Conservation (phyloP, 768 basidiomycete species). For the Strobilomyces echinocephalus region DNA sequence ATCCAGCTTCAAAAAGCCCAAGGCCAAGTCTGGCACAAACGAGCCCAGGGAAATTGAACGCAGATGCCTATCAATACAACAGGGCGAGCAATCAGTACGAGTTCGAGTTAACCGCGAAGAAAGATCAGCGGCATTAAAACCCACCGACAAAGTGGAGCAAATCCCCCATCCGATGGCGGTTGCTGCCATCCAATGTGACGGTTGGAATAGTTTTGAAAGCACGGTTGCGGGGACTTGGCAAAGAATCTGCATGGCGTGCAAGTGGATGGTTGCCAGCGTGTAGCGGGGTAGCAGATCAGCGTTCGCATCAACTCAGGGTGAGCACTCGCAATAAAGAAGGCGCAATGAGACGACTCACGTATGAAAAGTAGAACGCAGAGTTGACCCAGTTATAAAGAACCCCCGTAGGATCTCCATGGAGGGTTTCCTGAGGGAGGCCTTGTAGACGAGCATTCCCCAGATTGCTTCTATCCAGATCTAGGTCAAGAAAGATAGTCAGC, state of each 20-base stretch:
- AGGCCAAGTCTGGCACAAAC: conserved; percentile 55
- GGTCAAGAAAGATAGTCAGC: background rate
- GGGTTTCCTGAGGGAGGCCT: conserved; percentile 61
- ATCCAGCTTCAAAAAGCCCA: conserved; percentile 76
- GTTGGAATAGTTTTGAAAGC: conserved; percentile 62
- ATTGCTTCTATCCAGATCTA: conserved; percentile 67
- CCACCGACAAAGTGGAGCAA: conserved; percentile 68
- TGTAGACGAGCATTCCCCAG: conserved; percentile 76
- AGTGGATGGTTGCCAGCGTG: background rate
- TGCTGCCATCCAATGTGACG: conserved; percentile 61
- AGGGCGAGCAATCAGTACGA: background rate
- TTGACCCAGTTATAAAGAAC: conserved; percentile 68
- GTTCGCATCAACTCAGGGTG: background rate
- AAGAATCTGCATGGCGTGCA: conserved; percentile 45
- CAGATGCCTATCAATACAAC: conserved; percentile 44
- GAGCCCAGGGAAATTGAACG: conserved; percentile 57
- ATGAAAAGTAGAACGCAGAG: conserved; percentile 75
- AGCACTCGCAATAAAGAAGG: background rate
- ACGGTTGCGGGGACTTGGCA: conserved; percentile 65
- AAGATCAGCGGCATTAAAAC: background rate
- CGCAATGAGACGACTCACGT: conserved; percentile 39
- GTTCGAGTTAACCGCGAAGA: background rate
- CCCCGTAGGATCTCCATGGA: conserved; percentile 65
- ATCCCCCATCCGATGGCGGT: conserved; percentile 71
- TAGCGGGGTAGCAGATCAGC: background rate